Evolutionary conservation across 495 filamentous ascomycete species (phyloP).

Genomic region (Penicillium salamii): DNA sequence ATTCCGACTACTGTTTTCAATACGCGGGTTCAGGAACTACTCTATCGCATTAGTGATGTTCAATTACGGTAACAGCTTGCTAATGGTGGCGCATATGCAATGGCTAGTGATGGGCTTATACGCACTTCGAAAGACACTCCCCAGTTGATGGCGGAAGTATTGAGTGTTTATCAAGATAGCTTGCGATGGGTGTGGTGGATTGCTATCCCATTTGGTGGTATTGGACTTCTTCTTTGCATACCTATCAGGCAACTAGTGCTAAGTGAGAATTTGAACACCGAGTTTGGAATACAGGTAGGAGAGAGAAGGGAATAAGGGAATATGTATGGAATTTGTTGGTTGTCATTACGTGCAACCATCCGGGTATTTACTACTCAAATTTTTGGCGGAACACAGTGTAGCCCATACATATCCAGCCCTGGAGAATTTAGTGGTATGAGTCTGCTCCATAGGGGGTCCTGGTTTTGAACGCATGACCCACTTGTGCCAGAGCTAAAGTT

Average conservation of each 20-base stretch:
- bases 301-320: not conserved
- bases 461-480: too few relatives aligned
- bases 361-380: too few relatives aligned
- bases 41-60: conserved; percentile 2
- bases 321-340: not conserved
- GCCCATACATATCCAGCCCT: too few relatives aligned
- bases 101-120: conserved; percentile 3
- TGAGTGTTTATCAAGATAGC: conserved; percentile 3
- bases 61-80: conserved; percentile 4
- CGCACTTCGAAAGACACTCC: not conserved
- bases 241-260: not conserved
- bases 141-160: not conserved
- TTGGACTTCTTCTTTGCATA: conserved; percentile 1
- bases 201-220: conserved; percentile 1
- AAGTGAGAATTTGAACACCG: conserved; percentile 1
- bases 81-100: conserved; percentile 7
- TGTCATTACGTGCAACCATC: too few relatives aligned
- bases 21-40: conserved; percentile 4
- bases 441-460: too few relatives aligned
- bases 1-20: conserved; percentile 52
- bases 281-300: conserved; percentile 1
- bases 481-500: too few relatives aligned
- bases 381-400: too few relatives aligned
- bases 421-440: too few relatives aligned
- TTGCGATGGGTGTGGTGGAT: conserved; percentile 5